A percentile compares a stretch with the other conserved stretches of the same genome.
phyloP scores from a whole-genome alignment of 1,284 basidiomycete genomes.

The Fomitopsis pinicola region DNA sequence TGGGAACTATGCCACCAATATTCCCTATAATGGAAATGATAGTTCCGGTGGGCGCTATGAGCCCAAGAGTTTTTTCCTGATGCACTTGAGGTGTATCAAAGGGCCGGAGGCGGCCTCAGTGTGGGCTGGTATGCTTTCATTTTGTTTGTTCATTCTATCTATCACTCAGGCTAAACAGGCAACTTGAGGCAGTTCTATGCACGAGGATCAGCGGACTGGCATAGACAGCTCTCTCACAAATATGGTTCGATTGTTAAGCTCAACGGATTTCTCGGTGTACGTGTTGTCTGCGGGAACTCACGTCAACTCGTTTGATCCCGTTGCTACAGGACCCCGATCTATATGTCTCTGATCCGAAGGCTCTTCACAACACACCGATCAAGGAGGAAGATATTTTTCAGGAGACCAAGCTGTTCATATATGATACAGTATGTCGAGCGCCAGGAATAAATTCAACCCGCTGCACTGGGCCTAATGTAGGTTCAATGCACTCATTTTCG shows the following conservation, averaged over 20 bases:
- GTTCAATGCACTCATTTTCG: conserved; percentile 9
- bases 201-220: conserved; percentile 13
- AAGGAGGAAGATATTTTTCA: conserved; percentile 29
- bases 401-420: conserved; percentile 9
- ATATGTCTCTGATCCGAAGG: conserved; percentile 21
- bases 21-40: too few relatives aligned
- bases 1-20: too few relatives aligned
- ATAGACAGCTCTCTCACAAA: conserved; percentile 10
- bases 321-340: conserved; percentile 17
- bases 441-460: too few relatives aligned
- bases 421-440: too few relatives aligned
- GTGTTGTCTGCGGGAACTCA: neutral
- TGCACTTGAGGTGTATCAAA: neutral
- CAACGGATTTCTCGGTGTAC: conserved; percentile 12
- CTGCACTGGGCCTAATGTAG: too few relatives aligned
- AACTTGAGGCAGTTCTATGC: neutral
- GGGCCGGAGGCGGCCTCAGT: neutral
- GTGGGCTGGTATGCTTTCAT: neutral
- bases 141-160: neutral
- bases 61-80: too few relatives aligned
- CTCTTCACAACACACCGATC: conserved; percentile 25
- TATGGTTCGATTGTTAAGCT: conserved; percentile 18
- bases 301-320: too few relatives aligned
- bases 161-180: neutral
- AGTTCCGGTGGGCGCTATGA: too few relatives aligned